phyloP scores from a whole-genome alignment of 2,329 filamentous ascomycete genomes.

The Xylaria sp. region DNA sequence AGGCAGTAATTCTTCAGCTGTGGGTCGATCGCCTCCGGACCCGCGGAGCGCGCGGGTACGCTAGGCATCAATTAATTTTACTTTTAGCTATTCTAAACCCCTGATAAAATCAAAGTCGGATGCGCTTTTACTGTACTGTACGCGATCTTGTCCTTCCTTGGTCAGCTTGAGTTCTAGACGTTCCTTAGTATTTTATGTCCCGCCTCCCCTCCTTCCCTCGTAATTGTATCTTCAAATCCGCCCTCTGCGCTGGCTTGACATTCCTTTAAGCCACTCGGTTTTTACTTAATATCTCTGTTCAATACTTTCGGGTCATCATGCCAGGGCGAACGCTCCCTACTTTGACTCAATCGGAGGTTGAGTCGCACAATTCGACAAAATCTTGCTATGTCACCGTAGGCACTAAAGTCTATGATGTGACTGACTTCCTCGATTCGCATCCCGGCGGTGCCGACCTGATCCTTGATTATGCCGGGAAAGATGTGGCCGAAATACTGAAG shows the following conservation, averaged over 20 bases:
- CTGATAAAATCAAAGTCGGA: conserved; percentile 22
- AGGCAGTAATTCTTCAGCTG: conserved; percentile 24
- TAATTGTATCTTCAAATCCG: conserved; percentile 13
- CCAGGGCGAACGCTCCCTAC: conserved; percentile 84
- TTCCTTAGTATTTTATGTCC: conserved; percentile 14
- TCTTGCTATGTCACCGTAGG: conserved; percentile 95
- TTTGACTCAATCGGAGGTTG: conserved; percentile 82
- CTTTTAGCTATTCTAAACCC: conserved; percentile 34
- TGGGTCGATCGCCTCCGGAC: conserved; percentile 36
- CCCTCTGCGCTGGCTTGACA: not conserved
- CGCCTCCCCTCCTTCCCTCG: conserved; percentile 8
- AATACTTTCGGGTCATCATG: conserved; percentile 63
- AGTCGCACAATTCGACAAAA: conserved; percentile 78
- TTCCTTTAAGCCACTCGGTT: not conserved
- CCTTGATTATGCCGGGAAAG: conserved; percentile 88
- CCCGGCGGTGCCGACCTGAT: conserved; percentile 91
- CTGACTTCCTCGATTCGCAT: conserved; percentile 88
- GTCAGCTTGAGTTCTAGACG: conserved; percentile 19
- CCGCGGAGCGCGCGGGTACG: conserved; percentile 32
- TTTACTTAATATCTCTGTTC: not conserved
- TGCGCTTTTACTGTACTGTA: conserved; percentile 11
- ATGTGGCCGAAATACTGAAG: conserved; percentile 82
- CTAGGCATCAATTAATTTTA: conserved; percentile 35
- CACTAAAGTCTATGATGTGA: conserved; percentile 93
- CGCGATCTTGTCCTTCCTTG: conserved; percentile 28